Base-by-base conservation (phyloP, 805 yeast genomes). In the Wickerhamiella sorbophila region DNA sequence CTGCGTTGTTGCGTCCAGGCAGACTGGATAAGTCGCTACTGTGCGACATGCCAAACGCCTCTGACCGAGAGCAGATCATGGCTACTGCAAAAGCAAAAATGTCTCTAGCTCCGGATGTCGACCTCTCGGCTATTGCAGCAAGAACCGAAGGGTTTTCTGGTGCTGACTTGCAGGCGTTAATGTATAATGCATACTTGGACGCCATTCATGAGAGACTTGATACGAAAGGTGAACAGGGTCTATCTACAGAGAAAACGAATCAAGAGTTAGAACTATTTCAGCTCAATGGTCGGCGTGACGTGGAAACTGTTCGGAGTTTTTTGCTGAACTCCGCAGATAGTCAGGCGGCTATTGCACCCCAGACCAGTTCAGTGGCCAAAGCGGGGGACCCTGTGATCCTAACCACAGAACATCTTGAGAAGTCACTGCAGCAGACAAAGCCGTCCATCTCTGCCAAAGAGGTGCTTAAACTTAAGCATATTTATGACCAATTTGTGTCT, bases 1-100 rank as follows among this genome's bases (percentile, higher is more conserved):
- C 95, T 2, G 98, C 98, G 0, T 67, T 91, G 43, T 63, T 91
- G 44, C 77, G 98, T 60, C 98, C 98, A 0, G 98, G 98, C 4
- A 76, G 98, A 64, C 69, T 91, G 53, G 98, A 91, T 59, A 91
- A 88, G 58, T 75, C 91, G 56, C 77, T 91, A 12, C 66, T 91
- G 5, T 88, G 98, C 64, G 91, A 81, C 54, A 71, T 91, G 70
- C 98, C 98, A 0, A 66, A 66, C 50, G 63, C 48, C 24, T 72
- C 69, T 4, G 94, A 85, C 50, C 63, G 97, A 29, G 56, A 74
- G 31, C 93, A 82, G 55, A 87, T 91, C 38, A 55, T 91, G 43
- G 48, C 57, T 35, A 57, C 64, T 5, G 55, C 80, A 34, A 66
- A 74, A 1, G 60, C 64, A 21, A 79, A 77, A 37, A 80, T 87